Evolutionary conservation across 139 green algal species (phyloP), one percentile per base, ranked within the genome.

Genomic region (Coccomyxa sp.): DNA sequence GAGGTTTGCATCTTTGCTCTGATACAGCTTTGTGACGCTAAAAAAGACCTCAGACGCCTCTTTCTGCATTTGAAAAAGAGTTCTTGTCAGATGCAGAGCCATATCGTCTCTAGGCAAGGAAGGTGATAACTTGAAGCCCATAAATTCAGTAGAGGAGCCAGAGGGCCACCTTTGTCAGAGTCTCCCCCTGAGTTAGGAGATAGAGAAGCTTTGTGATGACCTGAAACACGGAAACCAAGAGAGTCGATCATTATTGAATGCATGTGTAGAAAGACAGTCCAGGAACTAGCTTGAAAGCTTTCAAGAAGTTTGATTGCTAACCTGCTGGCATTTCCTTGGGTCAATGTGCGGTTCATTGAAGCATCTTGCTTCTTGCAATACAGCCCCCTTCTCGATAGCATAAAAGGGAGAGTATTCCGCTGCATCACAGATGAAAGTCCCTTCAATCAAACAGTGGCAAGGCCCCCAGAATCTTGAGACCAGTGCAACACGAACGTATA

Each of bases 191-290:
- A 80, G 95, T 96, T 9, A 98, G 88, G 75, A 99, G 90, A 85
- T 99, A 99, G 15, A 99, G 92, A 77, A 99, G 91, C 91, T 99
- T 99, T 51, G 97, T 99, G 86, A 99, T 99, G 82, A 99, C 95
- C 95, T 99, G 94, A 51, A 3, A 51, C 38, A 51, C 38, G 38
- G 82, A 83, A 28, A 67, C 66, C 58, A 80, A n/a, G 17, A 59
- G 25, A 14, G 9, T 25, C 31, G 71, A 51, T 38, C 25, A 51
- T 51, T 3, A 51, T 51, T 51, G 38, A 51, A 51, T 51, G 38
- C 38, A 51, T 51, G 38, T 51, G 38, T 51, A 11, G 66, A 23
- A 27, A 30, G 23, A 30, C 66, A 23, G 21, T 30, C 21, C 21
- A 10, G 66, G 3, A 74, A 27, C 4, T 30, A 30, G 23, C n/a